Evolutionary conservation across 768 basidiomycete species (phyloP), one percentile per base, ranked within the genome.

Genomic region (Podaxis carcinomalis): DNA sequence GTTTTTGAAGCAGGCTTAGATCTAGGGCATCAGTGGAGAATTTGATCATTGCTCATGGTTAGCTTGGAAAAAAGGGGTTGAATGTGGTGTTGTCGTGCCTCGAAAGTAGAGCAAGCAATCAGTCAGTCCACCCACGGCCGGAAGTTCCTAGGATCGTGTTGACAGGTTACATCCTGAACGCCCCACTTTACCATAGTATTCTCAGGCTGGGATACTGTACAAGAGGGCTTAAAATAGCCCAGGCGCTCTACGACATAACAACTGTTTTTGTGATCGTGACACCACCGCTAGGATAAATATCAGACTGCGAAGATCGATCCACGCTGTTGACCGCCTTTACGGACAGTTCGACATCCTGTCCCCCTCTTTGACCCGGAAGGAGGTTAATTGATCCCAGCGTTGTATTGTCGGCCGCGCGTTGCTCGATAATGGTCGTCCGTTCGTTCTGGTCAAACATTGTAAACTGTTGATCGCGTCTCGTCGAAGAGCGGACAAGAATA

Each of bases 381-480:
- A 32, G 14, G 19, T 27, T 27, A 4, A 59, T 42, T 10, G 49
- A 51, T 37, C 47, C 47, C 23, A 49, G 4, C 4, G 25, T 27
- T 11, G 21, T 5, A 6, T 3, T 27, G 47, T 21, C 47, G 5
- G 19, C 13, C 4, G 47, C 7, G 23, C 25, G 23, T 23, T 49
- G 47, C 4, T 49, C 47, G 3, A 4, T 13, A 2, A 49, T 10
- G 9, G 25, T 49, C 19, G 47, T 13, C 47, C 47, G n/a, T 25
- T 49, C 47, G 21, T 49, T 49, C 1, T 49, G 47, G 23, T 61
- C 59, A 23, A 54, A 61, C 19, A 49, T n/a, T 1, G 40, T 54
- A 19, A 61, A 61, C 52, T 61, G 59, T 6, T 55, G 40, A 36
- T 61, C 59, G 5, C 59, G 59, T 11, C 59, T 61, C 5, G 52